Conservation (phyloP, 2,329 filamentous ascomycete genomes). For the Calonectria fujianensis region DNA sequence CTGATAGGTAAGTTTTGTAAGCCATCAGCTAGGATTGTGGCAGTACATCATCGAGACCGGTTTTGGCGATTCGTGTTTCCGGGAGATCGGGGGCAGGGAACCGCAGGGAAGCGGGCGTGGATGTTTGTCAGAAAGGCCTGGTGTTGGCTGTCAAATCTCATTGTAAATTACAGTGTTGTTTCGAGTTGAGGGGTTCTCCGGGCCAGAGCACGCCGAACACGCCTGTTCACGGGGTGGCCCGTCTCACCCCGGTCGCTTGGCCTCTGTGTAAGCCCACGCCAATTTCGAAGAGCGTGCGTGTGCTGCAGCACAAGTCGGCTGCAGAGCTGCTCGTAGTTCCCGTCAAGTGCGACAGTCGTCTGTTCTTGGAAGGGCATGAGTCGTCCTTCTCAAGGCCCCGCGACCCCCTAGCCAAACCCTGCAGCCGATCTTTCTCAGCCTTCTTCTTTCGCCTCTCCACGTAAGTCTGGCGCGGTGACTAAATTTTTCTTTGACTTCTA, state of each 20-base stretch:
- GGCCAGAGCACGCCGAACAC: conserved; percentile 22
- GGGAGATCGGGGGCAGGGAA: conserved; percentile 33
- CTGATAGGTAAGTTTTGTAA: conserved; percentile 29
- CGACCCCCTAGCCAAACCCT: conserved; percentile 29
- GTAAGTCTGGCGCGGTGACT: neutral
- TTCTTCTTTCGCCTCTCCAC: conserved; percentile 22
- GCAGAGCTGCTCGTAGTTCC: conserved; percentile 35
- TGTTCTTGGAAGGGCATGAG: conserved; percentile 34
- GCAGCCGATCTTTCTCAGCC: conserved; percentile 36
- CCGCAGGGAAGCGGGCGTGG: conserved; percentile 18
- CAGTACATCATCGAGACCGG: conserved; percentile 29
- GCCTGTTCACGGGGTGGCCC: conserved; percentile 37
- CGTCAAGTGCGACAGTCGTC: conserved; percentile 39
- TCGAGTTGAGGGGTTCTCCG: conserved; percentile 35
- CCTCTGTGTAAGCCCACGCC: conserved; percentile 31
- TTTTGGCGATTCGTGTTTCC: conserved; percentile 37
- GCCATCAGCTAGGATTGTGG: conserved; percentile 32
- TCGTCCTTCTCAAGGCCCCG: conserved; percentile 30
- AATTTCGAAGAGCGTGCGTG: conserved; percentile 37
- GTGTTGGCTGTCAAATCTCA: conserved; percentile 35
- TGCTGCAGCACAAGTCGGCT: conserved; percentile 21
- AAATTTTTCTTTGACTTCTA: conserved; percentile 13
- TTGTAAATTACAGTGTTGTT: conserved; percentile 44
- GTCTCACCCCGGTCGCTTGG: conserved; percentile 29
- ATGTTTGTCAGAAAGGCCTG: conserved; percentile 27